Conservation (phyloP, 2,329 filamentous ascomycete genomes). For the Beauveria sp. region DNA sequence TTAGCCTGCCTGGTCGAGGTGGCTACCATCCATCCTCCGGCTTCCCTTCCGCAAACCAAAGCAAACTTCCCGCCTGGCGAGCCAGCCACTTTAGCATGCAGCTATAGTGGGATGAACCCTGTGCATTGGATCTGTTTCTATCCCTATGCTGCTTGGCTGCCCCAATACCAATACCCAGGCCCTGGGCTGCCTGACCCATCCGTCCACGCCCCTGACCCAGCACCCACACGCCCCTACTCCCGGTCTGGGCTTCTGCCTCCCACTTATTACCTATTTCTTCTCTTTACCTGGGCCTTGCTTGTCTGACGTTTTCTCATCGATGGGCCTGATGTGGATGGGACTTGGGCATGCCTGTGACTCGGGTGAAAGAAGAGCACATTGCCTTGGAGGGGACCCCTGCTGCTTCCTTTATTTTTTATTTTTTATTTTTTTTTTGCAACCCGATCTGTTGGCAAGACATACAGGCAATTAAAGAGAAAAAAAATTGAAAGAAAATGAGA, state of each 20-base stretch:
- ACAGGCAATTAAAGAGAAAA: background rate
- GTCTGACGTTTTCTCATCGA: conserved; percentile 8
- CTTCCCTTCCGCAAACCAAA: conserved; percentile 8
- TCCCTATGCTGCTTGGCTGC: background rate
- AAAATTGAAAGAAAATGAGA: background rate
- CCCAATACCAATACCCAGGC: background rate
- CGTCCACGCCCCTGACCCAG: background rate
- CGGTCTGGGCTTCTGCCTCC: background rate
- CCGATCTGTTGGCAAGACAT: conserved; percentile 9
- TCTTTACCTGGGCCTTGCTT: background rate
- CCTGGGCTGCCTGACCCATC: background rate
- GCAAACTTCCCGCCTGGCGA: background rate
- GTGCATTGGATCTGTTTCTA: conserved; percentile 1
- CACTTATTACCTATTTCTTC: conserved; percentile 6
- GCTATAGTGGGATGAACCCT: background rate
- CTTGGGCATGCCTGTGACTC: conserved; percentile 10
- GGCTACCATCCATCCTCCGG: background rate
- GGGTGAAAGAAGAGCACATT: background rate
- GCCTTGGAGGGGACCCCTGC: background rate
- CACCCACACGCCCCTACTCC: background rate
- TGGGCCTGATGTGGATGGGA: conserved; percentile 4
- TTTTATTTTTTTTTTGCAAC: background rate
- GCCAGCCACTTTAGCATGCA: background rate
- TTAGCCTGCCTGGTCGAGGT: background rate
- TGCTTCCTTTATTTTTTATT: background rate